Evolutionary conservation across 345 rosid genomes (phyloP), one percentile per base, ranked within the genome.

Genomic region (Euphorbia peplus): DNA sequence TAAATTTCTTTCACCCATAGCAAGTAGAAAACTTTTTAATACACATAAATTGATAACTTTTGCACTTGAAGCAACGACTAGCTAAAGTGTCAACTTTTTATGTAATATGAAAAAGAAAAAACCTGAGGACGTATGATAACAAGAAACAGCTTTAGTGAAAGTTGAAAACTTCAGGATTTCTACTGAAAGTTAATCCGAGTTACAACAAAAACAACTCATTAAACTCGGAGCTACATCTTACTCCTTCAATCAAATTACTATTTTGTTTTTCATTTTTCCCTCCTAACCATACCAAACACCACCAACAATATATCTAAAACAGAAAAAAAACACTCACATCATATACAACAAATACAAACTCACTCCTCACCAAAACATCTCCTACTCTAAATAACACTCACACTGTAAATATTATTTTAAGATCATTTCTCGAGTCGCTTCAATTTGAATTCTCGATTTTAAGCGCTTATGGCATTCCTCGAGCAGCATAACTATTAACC

Each of bases 401-500:
- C 64, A 18, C 8, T 4, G 35, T 26, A 57, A 19, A 7, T 63
- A 44, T 59, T 56, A 56, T 60, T 21, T 44, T 11, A 4, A 12
- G n/a, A n/a, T n/a, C n/a, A n/a, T n/a, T n/a, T n/a, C n/a, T n/a
- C n/a, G n/a, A n/a, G n/a, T n/a, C n/a, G n/a, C n/a, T n/a, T n/a
- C n/a, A n/a, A n/a, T n/a, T n/a, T n/a, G n/a, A n/a, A n/a, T n/a
- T n/a, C n/a, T n/a, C n/a, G n/a, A n/a, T n/a, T n/a, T n/a, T n/a
- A n/a, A n/a, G n/a, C n/a, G n/a, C 57, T 72, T 70, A 83, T 5
- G 68, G 80, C 32, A 56, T 67, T 13, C 79, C 87, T 44, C 75
- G 77, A 50, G 85, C 83, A 11, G 82, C 98, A 53, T 79, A 93
- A 25, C 69, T 78, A 58, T 93, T 93, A 28, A 84, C 88, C 14